Evolutionary conservation across 495 filamentous ascomycete species (phyloP), one percentile per base, ranked within the genome.

Genomic region (Aspergillus egyptiacus): DNA sequence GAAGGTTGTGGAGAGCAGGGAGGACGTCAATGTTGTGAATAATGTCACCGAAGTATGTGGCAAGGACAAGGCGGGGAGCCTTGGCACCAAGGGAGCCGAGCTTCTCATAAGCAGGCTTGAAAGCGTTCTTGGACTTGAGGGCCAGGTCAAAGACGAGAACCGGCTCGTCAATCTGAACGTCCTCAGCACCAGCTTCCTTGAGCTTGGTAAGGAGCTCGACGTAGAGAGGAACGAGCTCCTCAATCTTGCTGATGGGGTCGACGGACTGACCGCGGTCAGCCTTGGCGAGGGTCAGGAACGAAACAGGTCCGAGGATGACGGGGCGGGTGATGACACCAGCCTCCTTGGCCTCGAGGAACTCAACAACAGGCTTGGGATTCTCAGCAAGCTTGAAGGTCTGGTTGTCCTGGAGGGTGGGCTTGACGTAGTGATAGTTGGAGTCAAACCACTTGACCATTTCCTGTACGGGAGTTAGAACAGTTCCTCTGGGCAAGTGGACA

Each of bases 401-500:
- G 78, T 86, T 84, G 73, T 96, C 85, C 71, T 95, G 86, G 48
- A 98, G 80, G 50, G 93, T 96, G 50, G 93, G 93, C 82, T 96
- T 96, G 72, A 97, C 93, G 76, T 97, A 97, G 80, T 98, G 93
- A 82, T 98, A 98, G 84, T 98, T 98, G 57, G 89, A 95, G 79
- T 98, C 93, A 69, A 98, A 98, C 93, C 94, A 98, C 77, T 98
- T 98, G 46, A 98, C 93, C 93, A 98, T 98, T 79, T 98, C 93
- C 77, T 82, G 9, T 48, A 48, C 43, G 19, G 44, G 14, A 10
- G 52, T 37, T 33, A 35, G 36, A 27, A 25, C n/a, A n/a, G 5
- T 40, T 23, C 2, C 5, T 5, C 20, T 40, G 3, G 6, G 14
- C 38, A 34, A n/a, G n/a, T n/a, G 36, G 7, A 17, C n/a, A 2